Base-by-base conservation (phyloP, 2,329 filamentous ascomycete genomes). In the Colletotrichum tabaci region DNA sequence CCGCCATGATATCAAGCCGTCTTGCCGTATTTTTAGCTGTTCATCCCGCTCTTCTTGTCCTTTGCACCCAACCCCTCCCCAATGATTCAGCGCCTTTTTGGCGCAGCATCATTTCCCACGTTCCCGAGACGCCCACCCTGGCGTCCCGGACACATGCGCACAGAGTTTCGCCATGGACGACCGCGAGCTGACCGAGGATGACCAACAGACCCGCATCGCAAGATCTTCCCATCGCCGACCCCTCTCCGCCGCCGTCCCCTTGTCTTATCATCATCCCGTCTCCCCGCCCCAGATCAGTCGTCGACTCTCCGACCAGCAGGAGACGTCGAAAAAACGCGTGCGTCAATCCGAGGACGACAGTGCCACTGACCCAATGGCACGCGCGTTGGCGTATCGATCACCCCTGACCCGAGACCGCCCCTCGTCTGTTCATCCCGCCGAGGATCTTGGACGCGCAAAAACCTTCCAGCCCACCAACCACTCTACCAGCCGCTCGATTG, bases 301-400 rank as follows among this genome's bases (percentile, higher is more conserved):
- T 47, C 87, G 89, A 30, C 81, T 90, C 49, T 90, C 89, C 2
- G 89, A 91, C 65, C 87, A 88, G 75, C 85, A 87, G 73, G 87
- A 89, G 49, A 83, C 81, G 15, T 80, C 79, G 75, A 44, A 73
- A 75, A 62, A 82, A 74, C 79, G 84, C 75, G 74, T 80, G 75
- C 79, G 85, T 79, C 75, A 79, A 38, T 65, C 76, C 18, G 77
- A 77, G 26, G 85, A 88, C n/a, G 84, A 86, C 12, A 82, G 84
- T 71, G 77, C 81, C 9, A 75, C 77, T 18, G 84, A 84, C 50
- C 78, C 81, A 68, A 75, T 77, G 57, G 77, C 83, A 35, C 84
- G 85, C n/a, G 82, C 84, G 61, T 76, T 84, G 38, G 81, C 83
- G 1, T 86, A 86, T 69, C 84, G 87, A 50, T 52, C 66, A 52